phyloP scores from a whole-genome alignment of 495 filamentous ascomycete species.

The Trichoderma orchidacearum region DNA sequence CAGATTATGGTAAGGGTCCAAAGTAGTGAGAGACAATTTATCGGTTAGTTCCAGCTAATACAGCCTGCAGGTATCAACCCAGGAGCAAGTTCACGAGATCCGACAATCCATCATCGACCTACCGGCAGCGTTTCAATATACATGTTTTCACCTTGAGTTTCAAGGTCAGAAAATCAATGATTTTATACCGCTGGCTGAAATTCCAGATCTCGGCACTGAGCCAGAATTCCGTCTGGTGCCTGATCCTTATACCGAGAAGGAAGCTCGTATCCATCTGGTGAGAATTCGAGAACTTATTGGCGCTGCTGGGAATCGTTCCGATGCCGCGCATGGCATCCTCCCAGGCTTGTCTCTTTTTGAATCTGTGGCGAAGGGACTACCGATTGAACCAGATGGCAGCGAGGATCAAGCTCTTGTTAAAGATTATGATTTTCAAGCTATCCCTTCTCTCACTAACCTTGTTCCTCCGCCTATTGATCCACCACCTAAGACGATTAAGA shows the following conservation, averaged over 20 bases:
- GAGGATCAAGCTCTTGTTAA: conserved; percentile 36
- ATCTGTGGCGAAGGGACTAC: conserved; percentile 38
- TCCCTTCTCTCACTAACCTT: conserved; percentile 53
- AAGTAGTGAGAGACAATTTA: background rate
- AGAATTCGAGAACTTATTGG: conserved; percentile 86
- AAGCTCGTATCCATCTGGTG: conserved; percentile 87
- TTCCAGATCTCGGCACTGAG: conserved; percentile 58
- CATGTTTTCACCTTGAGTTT: conserved; percentile 95
- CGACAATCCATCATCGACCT: conserved; percentile 91
- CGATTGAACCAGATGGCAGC: conserved; percentile 29
- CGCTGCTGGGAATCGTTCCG: conserved; percentile 74
- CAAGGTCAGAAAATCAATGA: conserved; percentile 81
- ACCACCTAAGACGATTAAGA: conserved; percentile 77
- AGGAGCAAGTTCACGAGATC: conserved; percentile 96
- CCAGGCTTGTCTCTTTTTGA: conserved; percentile 86
- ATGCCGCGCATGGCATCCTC: conserved; percentile 73
- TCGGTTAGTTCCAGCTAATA: background rate
- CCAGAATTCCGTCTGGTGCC: conserved; percentile 73
- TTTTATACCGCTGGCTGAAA: conserved; percentile 85
- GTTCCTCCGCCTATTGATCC: conserved; percentile 49
- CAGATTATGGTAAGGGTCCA: background rate
- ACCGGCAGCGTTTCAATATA: conserved; percentile 89
- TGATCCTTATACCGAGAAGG: conserved; percentile 97
- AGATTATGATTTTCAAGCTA: conserved; percentile 62
- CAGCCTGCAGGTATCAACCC: conserved; percentile 59